These are phyloP conservation scores for Cadophora sp. DNA, from an alignment of 2,329 filamentous ascomycete genomes.

Conservation along the genomic window DNA sequence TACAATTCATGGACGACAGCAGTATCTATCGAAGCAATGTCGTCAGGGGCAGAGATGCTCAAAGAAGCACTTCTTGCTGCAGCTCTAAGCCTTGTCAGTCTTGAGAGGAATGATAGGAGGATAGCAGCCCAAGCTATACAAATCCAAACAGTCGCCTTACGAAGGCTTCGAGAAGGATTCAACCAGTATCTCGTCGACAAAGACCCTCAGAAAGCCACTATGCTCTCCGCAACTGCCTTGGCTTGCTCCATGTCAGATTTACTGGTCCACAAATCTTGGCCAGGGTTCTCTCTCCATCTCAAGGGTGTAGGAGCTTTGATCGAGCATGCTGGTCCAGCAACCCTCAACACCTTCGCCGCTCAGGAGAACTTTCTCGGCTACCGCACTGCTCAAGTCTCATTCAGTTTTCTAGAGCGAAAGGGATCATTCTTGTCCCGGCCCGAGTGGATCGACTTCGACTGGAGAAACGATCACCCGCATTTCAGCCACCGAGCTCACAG, in stretches of 20 bases:
- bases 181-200: conserved; percentile 26
- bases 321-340: conserved; percentile 26
- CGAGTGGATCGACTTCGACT: conserved; percentile 28
- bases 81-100: conserved; percentile 27
- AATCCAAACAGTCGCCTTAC: conserved; percentile 26
- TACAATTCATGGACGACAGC: conserved; percentile 27
- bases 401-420: conserved; percentile 23
- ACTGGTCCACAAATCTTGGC: conserved; percentile 32
- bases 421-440: conserved; percentile 22
- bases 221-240: conserved; percentile 31
- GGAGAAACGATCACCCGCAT: conserved; percentile 17
- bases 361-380: conserved; percentile 27
- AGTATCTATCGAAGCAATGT: conserved; percentile 27
- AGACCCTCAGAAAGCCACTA: conserved; percentile 12
- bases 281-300: conserved; percentile 29
- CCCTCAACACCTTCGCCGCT: conserved; percentile 11
- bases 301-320: conserved; percentile 32
- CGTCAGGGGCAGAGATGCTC: conserved; percentile 25
- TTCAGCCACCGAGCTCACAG: conserved; percentile 18
- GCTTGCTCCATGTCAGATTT: conserved; percentile 30
- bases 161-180: conserved; percentile 31
- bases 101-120: conserved; percentile 23
- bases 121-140: conserved; percentile 29
- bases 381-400: conserved; percentile 23
- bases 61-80: conserved; percentile 29